Percentiles rank a stretch among this genome's conserved stretches.
phyloP scores from a whole-genome alignment of 2,329 filamentous ascomycete species.

The Pseudogymnoascus sp. region DNA sequence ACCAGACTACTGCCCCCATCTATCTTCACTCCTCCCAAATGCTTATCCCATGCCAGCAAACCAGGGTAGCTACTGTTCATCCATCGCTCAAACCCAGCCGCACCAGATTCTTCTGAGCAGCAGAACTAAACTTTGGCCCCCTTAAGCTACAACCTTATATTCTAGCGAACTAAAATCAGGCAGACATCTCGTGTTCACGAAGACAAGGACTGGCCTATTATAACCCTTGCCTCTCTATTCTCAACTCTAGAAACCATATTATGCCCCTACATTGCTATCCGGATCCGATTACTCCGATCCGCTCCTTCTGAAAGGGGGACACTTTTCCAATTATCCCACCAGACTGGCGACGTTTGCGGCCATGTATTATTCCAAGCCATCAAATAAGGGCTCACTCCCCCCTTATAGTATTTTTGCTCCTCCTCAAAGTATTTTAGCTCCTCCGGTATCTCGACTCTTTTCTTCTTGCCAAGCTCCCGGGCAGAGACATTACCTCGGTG shows the following conservation, averaged over 20 bases:
- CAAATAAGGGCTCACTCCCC: not conserved
- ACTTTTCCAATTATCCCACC: not conserved
- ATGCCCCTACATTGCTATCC: not conserved
- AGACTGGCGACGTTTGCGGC: not conserved
- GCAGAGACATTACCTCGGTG: not conserved
- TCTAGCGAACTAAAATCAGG: not conserved
- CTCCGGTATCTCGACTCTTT: not conserved
- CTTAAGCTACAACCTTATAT: slow-evolving; percentile 13
- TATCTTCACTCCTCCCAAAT: not conserved
- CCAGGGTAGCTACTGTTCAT: slow-evolving; percentile 14
- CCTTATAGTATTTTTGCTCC: not conserved
- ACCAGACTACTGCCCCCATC: not conserved
- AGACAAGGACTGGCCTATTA: not conserved
- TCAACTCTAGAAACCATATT: not conserved
- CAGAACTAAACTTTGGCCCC: slow-evolving; percentile 16
- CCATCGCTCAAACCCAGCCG: slow-evolving; percentile 8
- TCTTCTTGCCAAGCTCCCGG: not conserved
- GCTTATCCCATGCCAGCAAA: slow-evolving; percentile 10
- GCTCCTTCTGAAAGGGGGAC: not conserved
- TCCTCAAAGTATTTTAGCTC: not conserved
- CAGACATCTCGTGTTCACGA: not conserved
- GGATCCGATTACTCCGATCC: not conserved
- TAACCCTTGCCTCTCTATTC: not conserved
- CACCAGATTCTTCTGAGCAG: slow-evolving; percentile 16
- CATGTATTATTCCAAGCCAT: not conserved